Evolutionary conservation across 208 protist species (phyloP), one percentile per base, ranked within the genome.

Genomic region (Wallacemonas sp.): DNA sequence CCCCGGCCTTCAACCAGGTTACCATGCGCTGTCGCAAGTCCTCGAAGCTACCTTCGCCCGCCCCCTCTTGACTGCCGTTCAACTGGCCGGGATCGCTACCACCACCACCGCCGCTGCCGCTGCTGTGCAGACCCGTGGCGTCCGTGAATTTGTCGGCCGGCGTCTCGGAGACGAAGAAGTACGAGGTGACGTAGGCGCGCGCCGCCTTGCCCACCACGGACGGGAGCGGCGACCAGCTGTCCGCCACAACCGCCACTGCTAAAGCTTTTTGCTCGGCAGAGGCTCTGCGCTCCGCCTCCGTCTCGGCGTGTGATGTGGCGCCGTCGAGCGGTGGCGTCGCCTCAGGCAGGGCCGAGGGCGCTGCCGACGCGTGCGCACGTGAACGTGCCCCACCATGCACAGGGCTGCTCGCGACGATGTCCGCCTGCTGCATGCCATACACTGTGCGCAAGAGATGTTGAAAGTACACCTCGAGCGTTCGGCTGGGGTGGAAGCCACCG

Each of bases 151-250:
- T n/a, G n/a, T n/a, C n/a, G n/a, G n/a, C n/a, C n/a, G n/a, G 53
- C 57, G 55, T 70, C 53, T 77, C 71, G 0, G 67, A 63, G 10
- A 89, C 60, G 29, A 93, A 80, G 66, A 90, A 93, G 63, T 83
- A 90, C 42, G 66, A 75, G 52, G 79, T 42, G 10, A 93, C 61
- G n/a, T 76, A 80, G 8, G 27, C 36, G 36, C 70, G 66, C 17
- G 75, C 66, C 5, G 50, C 48, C 19, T 57, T 57, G 33, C 70
- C 54, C 3, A 90, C 66, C 36, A 90, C 68, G 4, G 73, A 59
- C 0, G 81, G 81, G 26, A 87, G 55, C 12, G 73, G 62, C 5
- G 15, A 17, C 17, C 24, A 63, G 24, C 26, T 64, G 12, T 38
- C 52, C 45, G 55, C 61, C 29, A 44, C 42, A 21, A 15, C 45